Conservation (phyloP, 306 rosid genomes). For the Dryas alaskensis region DNA sequence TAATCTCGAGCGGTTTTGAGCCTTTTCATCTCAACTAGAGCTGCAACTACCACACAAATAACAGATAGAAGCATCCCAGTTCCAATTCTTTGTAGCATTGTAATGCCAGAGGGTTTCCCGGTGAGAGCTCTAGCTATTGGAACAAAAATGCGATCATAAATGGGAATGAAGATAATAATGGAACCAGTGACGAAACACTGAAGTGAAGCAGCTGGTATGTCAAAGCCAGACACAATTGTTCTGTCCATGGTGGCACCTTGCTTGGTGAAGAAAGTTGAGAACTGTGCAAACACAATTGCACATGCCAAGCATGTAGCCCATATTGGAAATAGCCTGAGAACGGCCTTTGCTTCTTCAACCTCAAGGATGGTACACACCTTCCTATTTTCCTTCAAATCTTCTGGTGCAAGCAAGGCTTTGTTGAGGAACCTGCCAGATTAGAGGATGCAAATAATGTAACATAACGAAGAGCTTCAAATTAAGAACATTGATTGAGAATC, state of each 20-base stretch:
- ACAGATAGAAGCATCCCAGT: conserved; percentile 44
- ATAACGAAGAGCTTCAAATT: too few relatives aligned
- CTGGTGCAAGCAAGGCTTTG: conserved; percentile 29
- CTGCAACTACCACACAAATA: conserved; percentile 37
- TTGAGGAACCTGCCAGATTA: conserved; percentile 33
- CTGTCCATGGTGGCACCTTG: conserved; percentile 49
- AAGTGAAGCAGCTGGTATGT: conserved; percentile 56
- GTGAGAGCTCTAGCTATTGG: conserved; percentile 49
- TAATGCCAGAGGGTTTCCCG: conserved; percentile 46
- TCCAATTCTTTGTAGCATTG: conserved; percentile 62
- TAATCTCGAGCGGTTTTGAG: conserved; percentile 43
- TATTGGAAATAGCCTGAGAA: conserved; percentile 34
- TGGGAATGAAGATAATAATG: conserved; percentile 30
- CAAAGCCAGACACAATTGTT: conserved; percentile 27
- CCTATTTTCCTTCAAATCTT: conserved; percentile 14
- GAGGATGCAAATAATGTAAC: neutral
- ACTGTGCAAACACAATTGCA: conserved; percentile 32
- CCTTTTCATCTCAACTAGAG: conserved; percentile 49
- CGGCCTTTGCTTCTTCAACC: conserved; percentile 45
- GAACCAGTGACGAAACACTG: conserved; percentile 28
- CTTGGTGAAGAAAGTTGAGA: conserved; percentile 43
- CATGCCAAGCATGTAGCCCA: conserved; percentile 39
- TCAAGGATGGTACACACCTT: conserved; percentile 17
- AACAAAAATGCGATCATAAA: conserved; percentile 49
- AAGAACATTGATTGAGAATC: too few relatives aligned